Conservation (phyloP, 805 yeast genomes). For the Wickerhamiella siamensis region DNA sequence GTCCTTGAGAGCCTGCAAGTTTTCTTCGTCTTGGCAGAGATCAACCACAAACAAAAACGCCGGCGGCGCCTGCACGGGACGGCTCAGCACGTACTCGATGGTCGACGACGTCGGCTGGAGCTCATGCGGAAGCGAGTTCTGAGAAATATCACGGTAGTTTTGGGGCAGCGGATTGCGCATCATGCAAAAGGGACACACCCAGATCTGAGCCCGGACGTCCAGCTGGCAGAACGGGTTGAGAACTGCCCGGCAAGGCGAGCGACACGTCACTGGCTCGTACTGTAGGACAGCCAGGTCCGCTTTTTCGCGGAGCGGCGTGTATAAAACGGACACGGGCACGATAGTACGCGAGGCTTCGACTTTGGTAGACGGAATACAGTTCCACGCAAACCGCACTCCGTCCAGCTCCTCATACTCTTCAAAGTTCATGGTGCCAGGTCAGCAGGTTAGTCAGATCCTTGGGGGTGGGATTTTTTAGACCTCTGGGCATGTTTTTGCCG, state of each 20-base stretch:
- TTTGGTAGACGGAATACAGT: constrained; percentile 77
- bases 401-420: constrained; percentile 47
- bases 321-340: constrained; percentile 85
- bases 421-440: constrained; percentile 29
- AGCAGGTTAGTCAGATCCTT: constrained; percentile 1
- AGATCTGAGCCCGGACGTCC: constrained; percentile 57
- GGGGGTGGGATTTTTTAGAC: too few relatives aligned
- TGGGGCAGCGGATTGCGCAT: constrained; percentile 68
- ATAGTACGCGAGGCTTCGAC: constrained; percentile 83
- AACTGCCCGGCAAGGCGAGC: constrained; percentile 68
- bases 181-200: constrained; percentile 80
- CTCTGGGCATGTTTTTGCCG: too few relatives aligned
- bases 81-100: constrained; percentile 68
- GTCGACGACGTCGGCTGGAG: constrained; percentile 55
- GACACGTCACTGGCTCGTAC: constrained; percentile 77
- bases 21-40: constrained; percentile 79
- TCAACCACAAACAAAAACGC: constrained; percentile 77
- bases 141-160: constrained; percentile 63
- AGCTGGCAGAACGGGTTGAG: constrained; percentile 77
- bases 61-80: constrained; percentile 76
- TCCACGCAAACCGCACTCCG: constrained; percentile 67
- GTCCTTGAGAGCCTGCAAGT: constrained; percentile 69
- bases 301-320: constrained; percentile 80
- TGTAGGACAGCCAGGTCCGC: constrained; percentile 63
- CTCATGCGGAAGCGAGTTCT: constrained; percentile 70